Percentiles rank a stretch among this genome's conserved stretches.
phyloP scores from a whole-genome alignment of 257 asterid genomes.

The Salvia rosmarinus region DNA sequence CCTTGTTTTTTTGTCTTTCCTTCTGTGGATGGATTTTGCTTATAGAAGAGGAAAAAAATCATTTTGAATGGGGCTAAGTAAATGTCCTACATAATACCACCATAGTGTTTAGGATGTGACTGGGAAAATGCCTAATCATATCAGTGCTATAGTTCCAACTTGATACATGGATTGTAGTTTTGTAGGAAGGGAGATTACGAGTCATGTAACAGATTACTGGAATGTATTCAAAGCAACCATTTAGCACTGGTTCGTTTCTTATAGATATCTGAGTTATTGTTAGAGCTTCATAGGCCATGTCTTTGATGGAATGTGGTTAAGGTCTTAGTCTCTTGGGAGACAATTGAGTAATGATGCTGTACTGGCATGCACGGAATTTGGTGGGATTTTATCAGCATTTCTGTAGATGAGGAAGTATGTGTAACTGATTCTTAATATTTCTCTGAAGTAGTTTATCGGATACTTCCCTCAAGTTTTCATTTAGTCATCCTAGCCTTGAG shows the following conservation, averaged over 20 bases:
- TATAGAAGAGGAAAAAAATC: neutral
- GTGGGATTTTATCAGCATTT: neutral
- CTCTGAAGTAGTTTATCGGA: neutral
- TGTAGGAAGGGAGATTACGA: neutral
- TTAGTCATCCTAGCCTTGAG: neutral
- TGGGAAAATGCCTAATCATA: neutral
- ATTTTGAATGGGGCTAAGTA: neutral
- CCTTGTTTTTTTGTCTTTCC: neutral
- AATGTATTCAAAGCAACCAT: conserved; percentile 8
- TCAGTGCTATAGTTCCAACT: neutral
- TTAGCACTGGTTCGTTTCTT: neutral
- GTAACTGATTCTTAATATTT: neutral
- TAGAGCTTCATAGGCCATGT: no score
- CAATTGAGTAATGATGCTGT: neutral
- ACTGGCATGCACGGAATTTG: neutral
- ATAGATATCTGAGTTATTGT: neutral
- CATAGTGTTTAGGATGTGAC: neutral
- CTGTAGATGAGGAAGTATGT: conserved; percentile 6
- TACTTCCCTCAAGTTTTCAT: no score
- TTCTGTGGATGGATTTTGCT: neutral
- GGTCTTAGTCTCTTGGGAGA: no score
- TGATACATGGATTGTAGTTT: neutral
- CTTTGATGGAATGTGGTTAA: no score
- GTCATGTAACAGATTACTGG: neutral
- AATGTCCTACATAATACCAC: neutral